A percentile compares a stretch with the other conserved stretches of the same genome.
phyloP scores from a whole-genome alignment of 495 filamentous ascomycete species.

The Astrothelium macrocarpum region DNA sequence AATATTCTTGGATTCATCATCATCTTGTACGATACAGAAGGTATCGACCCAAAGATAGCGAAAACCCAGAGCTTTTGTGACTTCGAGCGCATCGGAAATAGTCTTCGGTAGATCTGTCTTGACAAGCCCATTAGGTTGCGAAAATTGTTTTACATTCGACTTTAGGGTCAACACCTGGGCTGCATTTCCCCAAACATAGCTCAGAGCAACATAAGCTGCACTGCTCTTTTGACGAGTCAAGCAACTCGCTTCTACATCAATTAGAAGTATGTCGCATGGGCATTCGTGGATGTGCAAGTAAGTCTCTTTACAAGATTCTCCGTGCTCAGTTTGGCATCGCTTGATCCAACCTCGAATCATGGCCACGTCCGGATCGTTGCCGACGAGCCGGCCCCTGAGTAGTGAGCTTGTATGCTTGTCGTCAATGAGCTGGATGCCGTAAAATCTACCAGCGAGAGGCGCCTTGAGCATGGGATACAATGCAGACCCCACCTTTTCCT shows the following conservation, averaged over 20 bases:
- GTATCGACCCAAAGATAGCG: slow-evolving; percentile 7
- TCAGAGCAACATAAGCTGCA: slow-evolving; percentile 1
- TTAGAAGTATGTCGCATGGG: not conserved
- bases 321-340: slow-evolving; percentile 2
- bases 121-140: not conserved
- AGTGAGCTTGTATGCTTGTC: not conserved
- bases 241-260: slow-evolving; percentile 6
- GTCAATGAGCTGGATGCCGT: not conserved
- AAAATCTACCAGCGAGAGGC: not conserved
- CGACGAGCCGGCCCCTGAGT: not conserved
- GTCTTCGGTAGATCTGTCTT: not conserved
- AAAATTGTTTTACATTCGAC: not conserved
- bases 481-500: not conserved
- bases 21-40: slow-evolving; percentile 9
- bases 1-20: not conserved
- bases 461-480: not conserved
- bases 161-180: not conserved
- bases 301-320: slow-evolving; percentile 3
- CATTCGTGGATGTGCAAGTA: not conserved
- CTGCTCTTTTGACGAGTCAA: not conserved
- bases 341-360: slow-evolving; percentile 1
- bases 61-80: not conserved
- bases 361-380: not conserved
- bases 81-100: not conserved
- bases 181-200: slow-evolving; percentile 8